Evolutionary conservation across 306 rosid genomes (phyloP).

Genomic region (Sindora glabra): DNA sequence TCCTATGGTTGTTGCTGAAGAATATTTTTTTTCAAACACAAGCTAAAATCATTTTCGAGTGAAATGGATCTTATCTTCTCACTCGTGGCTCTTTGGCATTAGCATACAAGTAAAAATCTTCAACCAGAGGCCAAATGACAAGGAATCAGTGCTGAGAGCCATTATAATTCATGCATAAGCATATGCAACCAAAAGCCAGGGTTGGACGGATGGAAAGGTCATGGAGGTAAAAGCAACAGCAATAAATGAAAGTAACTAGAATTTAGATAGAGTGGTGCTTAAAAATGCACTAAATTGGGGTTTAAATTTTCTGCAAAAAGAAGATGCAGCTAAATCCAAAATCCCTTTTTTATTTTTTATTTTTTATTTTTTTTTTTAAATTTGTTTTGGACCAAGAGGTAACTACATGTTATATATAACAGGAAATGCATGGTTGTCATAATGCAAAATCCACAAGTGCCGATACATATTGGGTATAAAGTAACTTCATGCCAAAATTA

Average conservation of each 20-base stretch:
- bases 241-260: background rate
- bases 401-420: no score
- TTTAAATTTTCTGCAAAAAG: background rate
- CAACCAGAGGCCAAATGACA: background rate
- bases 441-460: no score
- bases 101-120: no score
- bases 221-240: background rate
- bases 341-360: no score
- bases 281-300: background rate
- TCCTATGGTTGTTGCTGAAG: background rate
- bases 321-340: background rate
- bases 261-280: background rate
- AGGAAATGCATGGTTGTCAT: no score
- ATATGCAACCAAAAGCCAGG: background rate
- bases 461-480: no score
- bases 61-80: background rate
- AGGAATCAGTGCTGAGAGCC: background rate
- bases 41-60: background rate
- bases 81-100: background rate
- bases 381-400: no score
- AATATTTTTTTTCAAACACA: background rate
- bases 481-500: no score
- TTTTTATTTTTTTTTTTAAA: no score
- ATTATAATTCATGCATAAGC: no score
- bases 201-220: background rate